Percentiles rank a stretch among this genome's conserved stretches.
Conservation (phyloP, 768 basidiomycete species). For the Obba rivulosa region DNA sequence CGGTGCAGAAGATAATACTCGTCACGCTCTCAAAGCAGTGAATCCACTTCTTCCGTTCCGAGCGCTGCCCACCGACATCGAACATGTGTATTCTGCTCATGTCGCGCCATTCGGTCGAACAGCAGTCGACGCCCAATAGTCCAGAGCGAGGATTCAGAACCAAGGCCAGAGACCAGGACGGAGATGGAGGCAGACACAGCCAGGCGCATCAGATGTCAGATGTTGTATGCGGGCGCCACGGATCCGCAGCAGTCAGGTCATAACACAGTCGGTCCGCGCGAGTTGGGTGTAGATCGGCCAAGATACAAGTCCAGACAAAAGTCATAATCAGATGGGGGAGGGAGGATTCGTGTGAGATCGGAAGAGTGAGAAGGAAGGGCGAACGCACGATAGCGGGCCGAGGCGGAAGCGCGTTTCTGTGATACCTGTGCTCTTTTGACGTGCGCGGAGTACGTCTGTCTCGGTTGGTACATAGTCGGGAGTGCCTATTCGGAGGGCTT, state of each 20-base stretch:
- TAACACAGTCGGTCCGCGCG: no score
- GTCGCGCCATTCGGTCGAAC: no score
- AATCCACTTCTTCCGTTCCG: constrained; percentile 58
- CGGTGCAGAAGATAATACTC: constrained; percentile 74
- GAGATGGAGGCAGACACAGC: background rate
- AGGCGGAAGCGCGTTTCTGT: constrained; percentile 80
- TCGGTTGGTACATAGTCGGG: constrained; percentile 82
- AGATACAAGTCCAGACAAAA: no score
- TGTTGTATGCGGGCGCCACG: no score
- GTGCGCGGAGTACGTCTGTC: constrained; percentile 82
- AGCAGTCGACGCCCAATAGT: no score
- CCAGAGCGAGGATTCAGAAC: no score
- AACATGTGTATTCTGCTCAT: constrained; percentile 57
- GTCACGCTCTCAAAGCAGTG: constrained; percentile 75
- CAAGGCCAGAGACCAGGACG: background rate
- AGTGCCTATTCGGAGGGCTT: constrained; percentile 78
- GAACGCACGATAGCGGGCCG: constrained; percentile 41
- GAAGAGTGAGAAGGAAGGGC: background rate
- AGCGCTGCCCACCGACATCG: constrained; percentile 65
- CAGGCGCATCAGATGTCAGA: background rate
- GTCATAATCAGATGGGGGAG: no score
- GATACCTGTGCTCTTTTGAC: constrained; percentile 86
- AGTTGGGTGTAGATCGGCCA: no score
- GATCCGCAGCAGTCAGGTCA: no score
- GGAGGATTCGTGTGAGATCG: no score